Evolutionary conservation across 2,329 filamentous ascomycete genomes (phyloP).

Genomic region (Pleoardoris graminearum): DNA sequence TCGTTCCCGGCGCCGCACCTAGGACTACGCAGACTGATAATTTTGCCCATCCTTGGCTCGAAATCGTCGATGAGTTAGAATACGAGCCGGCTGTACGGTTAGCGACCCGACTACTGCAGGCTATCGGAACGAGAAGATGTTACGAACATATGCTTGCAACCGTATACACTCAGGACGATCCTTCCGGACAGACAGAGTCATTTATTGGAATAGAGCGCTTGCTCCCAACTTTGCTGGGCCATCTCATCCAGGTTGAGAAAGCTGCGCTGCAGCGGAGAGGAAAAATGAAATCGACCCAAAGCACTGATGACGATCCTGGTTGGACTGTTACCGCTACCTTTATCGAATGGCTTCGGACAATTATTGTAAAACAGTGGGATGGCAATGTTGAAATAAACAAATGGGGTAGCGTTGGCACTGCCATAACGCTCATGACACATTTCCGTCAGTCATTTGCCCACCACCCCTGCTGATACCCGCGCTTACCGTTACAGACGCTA

Average conservation of each 20-base stretch:
- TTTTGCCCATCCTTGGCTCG: conserved; percentile 36
- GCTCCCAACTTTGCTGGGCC: conserved; percentile 25
- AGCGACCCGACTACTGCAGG: conserved; percentile 53
- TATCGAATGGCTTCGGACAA: conserved; percentile 72
- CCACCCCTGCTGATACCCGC: no score
- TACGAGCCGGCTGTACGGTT: conserved; percentile 57
- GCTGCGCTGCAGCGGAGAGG: conserved; percentile 25
- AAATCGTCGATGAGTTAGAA: conserved; percentile 51
- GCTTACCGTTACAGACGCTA: conserved; percentile 28
- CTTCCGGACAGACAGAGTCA: neutral
- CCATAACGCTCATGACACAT: conserved; percentile 71
- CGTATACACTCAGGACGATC: conserved; percentile 10
- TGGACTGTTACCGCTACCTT: conserved; percentile 43
- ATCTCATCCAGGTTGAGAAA: conserved; percentile 30
- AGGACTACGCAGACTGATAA: conserved; percentile 22
- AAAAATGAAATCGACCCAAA: conserved; percentile 20
- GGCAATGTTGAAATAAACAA: conserved; percentile 70
- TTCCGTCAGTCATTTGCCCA: conserved; percentile 58
- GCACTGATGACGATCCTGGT: conserved; percentile 32
- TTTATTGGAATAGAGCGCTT: conserved; percentile 8
- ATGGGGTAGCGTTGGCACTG: conserved; percentile 74
- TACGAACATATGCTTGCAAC: conserved; percentile 53
- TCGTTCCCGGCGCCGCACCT: conserved; percentile 26
- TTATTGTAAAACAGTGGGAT: conserved; percentile 81
- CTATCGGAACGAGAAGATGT: conserved; percentile 54